phyloP scores from a whole-genome alignment of 768 basidiomycete genomes.

The Saitozyma podzolica region DNA sequence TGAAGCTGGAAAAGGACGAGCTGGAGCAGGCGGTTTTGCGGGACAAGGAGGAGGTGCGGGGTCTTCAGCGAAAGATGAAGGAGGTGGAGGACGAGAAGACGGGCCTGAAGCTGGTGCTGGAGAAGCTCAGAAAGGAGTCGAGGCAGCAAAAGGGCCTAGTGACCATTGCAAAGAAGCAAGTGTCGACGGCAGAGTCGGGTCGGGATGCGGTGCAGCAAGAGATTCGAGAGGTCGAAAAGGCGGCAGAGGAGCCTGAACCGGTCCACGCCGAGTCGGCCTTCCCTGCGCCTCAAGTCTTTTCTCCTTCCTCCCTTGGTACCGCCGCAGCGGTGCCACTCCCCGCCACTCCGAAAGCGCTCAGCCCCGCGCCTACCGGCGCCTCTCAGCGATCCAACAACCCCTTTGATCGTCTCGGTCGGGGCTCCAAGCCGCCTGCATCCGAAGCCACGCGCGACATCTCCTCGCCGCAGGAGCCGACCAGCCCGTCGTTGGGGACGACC shows the following conservation, averaged over 20 bases:
- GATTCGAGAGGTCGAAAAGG: constrained; percentile 61
- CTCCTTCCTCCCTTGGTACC: constrained; percentile 49
- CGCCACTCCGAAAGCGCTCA: constrained; percentile 64
- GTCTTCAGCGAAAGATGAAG: constrained; percentile 77
- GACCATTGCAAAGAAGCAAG: constrained; percentile 92
- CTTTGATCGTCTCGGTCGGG: constrained; percentile 67
- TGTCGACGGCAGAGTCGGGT: constrained; percentile 77
- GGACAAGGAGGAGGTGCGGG: constrained; percentile 92
- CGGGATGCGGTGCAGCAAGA: constrained; percentile 70
- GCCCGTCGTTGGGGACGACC: constrained; percentile 20
- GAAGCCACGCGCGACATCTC: constrained; percentile 1
- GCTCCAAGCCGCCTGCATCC: constrained; percentile 1
- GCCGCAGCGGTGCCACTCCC: constrained; percentile 76
- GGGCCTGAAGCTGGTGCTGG: constrained; percentile 68
- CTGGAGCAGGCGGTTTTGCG: constrained; percentile 79
- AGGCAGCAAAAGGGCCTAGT: constrained; percentile 94
- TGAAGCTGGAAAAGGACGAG: constrained; percentile 86
- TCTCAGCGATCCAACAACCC: constrained; percentile 81
- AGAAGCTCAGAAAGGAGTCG: constrained; percentile 87
- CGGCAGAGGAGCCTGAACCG: constrained; percentile 56
- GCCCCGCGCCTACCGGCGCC: constrained; percentile 58
- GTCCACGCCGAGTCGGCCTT: neutral
- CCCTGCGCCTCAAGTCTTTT: constrained; percentile 9
- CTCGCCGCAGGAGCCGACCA: neutral
- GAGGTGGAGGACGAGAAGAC: constrained; percentile 75